phyloP scores from a whole-genome alignment of 169 alveolate species.

The Eimeria maxima region DNA sequence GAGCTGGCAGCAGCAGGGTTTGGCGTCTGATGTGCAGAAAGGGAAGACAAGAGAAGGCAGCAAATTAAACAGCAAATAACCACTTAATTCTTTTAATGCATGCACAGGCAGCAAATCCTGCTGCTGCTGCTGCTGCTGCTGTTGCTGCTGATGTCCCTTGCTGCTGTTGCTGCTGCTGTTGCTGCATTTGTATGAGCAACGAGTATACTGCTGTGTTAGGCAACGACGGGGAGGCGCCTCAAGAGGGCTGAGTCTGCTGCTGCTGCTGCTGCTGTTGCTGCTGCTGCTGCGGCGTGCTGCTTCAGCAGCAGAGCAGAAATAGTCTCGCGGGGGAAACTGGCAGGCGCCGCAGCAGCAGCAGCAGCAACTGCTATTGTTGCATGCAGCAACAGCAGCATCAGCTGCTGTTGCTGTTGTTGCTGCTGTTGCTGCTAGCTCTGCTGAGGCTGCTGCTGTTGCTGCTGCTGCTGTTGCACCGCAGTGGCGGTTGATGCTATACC shows the following conservation, averaged over 20 bases:
- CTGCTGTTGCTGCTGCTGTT: conserved; percentile 13
- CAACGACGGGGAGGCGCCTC: conserved; percentile 35
- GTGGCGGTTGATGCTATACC: background rate
- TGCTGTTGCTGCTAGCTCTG: conserved; percentile 41
- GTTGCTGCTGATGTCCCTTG: background rate
- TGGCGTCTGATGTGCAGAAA: no score
- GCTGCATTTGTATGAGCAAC: background rate
- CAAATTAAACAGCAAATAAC: no score
- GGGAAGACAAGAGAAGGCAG: no score
- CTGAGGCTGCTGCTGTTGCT: no score
- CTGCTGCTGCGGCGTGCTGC: background rate
- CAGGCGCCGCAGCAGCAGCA: conserved; percentile 36
- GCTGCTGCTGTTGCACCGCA: background rate
- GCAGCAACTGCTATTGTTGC: background rate
- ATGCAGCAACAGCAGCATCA: background rate
- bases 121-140: conserved; percentile 38
- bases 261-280: background rate
- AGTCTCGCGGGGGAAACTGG: background rate
- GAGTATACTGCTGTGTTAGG: background rate
- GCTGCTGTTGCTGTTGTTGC: background rate
- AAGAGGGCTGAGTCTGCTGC: conserved; percentile 1
- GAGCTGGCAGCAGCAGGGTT: no score
- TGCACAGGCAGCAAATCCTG: background rate
- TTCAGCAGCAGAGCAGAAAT: conserved; percentile 12
- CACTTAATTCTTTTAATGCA: no score